Evolutionary conservation across 495 filamentous ascomycete genomes (phyloP).

Genomic region (Penicillium macrosclerotiorum): DNA sequence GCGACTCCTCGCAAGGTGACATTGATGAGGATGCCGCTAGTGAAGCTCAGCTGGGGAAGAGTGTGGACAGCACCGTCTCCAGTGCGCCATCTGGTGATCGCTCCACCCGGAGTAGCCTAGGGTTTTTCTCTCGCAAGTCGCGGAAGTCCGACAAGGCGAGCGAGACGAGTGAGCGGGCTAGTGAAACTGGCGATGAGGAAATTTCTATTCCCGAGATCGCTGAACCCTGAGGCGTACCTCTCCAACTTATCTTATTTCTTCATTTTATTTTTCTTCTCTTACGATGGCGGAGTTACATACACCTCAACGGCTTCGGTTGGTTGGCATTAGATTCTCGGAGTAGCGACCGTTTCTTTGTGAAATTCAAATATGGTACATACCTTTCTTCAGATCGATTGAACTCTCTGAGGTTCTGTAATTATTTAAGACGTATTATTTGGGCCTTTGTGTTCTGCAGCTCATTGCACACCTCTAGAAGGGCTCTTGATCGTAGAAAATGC

Average conservation of each 20-base stretch:
- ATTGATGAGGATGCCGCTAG: slow-evolving; percentile 46
- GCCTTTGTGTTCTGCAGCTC: too few species aligned
- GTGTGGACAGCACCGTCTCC: slow-evolving; percentile 44
- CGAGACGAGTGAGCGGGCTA: slow-evolving; percentile 47
- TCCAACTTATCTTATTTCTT: neutral
- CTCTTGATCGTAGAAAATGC: too few species aligned
- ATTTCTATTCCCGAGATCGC: slow-evolving; percentile 33
- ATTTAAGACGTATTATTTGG: neutral
- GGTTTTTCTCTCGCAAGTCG: slow-evolving; percentile 52
- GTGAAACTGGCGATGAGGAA: slow-evolving; percentile 50
- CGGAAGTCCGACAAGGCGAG: slow-evolving; percentile 45
- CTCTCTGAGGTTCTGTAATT: neutral
- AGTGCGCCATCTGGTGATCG: slow-evolving; percentile 46
- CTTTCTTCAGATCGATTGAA: neutral
- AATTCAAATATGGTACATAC: slow-evolving; percentile 3
- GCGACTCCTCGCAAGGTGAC: slow-evolving; percentile 49
- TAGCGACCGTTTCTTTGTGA: slow-evolving; percentile 2
- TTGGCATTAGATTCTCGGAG: neutral
- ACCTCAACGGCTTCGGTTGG: slow-evolving; percentile 4
- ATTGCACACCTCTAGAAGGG: too few species aligned
- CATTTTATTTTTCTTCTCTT: neutral
- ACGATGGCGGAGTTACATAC: neutral
- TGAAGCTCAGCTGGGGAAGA: slow-evolving; percentile 49
- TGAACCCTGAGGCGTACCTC: slow-evolving; percentile 4
- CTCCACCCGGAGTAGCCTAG: slow-evolving; percentile 44